Conservation (phyloP, 1,284 basidiomycete genomes). For the Abortiporus biennis region DNA sequence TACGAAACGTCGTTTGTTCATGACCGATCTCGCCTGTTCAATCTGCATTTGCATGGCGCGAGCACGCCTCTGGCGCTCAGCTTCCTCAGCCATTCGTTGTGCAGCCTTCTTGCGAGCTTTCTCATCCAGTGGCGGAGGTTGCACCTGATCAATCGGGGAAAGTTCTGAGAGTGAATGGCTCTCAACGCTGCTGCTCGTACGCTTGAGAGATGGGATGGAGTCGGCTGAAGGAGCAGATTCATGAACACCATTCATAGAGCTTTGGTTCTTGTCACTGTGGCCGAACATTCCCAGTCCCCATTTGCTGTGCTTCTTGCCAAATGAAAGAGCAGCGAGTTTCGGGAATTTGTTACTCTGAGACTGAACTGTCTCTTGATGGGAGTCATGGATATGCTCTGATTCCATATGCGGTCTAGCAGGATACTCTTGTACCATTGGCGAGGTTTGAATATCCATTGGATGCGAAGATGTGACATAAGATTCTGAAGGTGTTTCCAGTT, state of each 20-base stretch:
- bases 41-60: constrained; percentile 67
- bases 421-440: constrained; percentile 46
- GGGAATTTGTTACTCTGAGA: constrained; percentile 43
- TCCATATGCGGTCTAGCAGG: constrained; percentile 37
- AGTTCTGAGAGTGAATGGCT: constrained; percentile 55
- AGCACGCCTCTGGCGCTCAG: constrained; percentile 82
- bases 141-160: constrained; percentile 34
- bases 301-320: constrained; percentile 62
- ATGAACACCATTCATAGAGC: constrained; percentile 65
- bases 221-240: constrained; percentile 48
- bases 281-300: constrained; percentile 68
- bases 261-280: constrained; percentile 54
- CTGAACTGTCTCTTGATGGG: constrained; percentile 21
- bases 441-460: constrained; percentile 46
- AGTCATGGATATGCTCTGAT: constrained; percentile 30
- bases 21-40: constrained; percentile 92
- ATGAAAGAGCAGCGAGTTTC: constrained; percentile 49
- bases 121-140: constrained; percentile 16
- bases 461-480: constrained; percentile 30
- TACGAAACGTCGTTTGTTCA: constrained; percentile 75
- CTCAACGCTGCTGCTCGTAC: constrained; percentile 76
- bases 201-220: constrained; percentile 71
- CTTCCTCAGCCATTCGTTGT: constrained; percentile 77
- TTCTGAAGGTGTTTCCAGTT: constrained; percentile 35
- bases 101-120: constrained; percentile 89